Conservation (phyloP, 208 protist species). For the Strigomonas culicis region DNA sequence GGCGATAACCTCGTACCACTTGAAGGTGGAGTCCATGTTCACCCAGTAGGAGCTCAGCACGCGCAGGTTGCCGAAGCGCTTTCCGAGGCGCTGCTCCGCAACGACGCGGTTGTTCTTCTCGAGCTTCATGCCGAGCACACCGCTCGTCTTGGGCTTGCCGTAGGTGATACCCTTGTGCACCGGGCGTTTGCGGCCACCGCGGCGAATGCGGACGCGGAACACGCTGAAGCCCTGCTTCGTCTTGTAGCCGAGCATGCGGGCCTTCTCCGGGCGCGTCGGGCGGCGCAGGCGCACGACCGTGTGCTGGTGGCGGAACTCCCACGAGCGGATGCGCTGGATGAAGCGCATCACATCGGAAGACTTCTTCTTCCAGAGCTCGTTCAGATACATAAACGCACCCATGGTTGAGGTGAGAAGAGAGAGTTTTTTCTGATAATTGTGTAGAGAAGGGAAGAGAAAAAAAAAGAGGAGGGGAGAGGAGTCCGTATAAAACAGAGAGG, state of each 20-base stretch:
- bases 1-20: slow-evolving; percentile 99
- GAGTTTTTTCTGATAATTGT: not conserved
- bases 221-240: slow-evolving; percentile 99
- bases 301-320: slow-evolving; percentile 98
- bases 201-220: slow-evolving; percentile 98
- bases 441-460: slow-evolving; percentile 1
- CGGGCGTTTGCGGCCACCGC: slow-evolving; percentile 98
- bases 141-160: slow-evolving; percentile 98
- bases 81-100: slow-evolving; percentile 98
- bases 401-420: slow-evolving; percentile 77
- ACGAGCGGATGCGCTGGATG: slow-evolving; percentile 97
- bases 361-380: slow-evolving; percentile 99
- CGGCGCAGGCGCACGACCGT: slow-evolving; percentile 91
- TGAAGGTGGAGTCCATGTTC: slow-evolving; percentile 96
- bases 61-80: slow-evolving; percentile 94
- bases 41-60: slow-evolving; percentile 99
- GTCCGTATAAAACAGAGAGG: not conserved
- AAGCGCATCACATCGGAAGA: slow-evolving; percentile 99
- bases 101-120: slow-evolving; percentile 94
- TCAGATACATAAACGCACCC: slow-evolving; percentile 99
- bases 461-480: not conserved
- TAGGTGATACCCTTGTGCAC: slow-evolving; percentile 97
- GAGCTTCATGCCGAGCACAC: slow-evolving; percentile 98
- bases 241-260: slow-evolving; percentile 99
- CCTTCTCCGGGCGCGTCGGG: slow-evolving; percentile 99